Conservation (phyloP, 2,329 filamentous ascomycete species). For the Emergomyces pasteurianus region DNA sequence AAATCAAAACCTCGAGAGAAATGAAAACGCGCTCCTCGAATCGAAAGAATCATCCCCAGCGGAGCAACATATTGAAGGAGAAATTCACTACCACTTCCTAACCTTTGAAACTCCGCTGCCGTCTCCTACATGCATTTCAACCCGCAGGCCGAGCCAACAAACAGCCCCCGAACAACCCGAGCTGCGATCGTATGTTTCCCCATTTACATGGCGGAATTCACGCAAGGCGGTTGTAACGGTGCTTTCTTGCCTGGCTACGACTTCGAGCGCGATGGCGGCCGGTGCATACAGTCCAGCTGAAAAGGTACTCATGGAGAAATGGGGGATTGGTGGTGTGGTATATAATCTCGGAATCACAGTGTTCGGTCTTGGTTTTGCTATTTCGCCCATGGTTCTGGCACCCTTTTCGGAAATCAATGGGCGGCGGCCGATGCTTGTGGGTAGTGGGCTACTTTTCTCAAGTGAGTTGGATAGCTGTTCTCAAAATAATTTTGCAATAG, state of each 20-base stretch:
- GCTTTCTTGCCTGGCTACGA: constrained; percentile 64
- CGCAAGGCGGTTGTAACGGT: constrained; percentile 61
- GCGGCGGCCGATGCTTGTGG: constrained; percentile 67
- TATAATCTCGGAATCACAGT: constrained; percentile 65
- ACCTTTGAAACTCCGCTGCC: constrained; percentile 51
- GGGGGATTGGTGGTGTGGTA: constrained; percentile 52
- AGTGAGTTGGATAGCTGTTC: constrained; percentile 20
- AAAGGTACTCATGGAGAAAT: constrained; percentile 52
- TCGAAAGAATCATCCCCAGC: neutral
- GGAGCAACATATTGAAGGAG: constrained; percentile 3
- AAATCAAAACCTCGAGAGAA: neutral
- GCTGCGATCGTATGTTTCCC: constrained; percentile 54
- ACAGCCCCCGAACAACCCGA: constrained; percentile 50
- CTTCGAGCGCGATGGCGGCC: constrained; percentile 66
- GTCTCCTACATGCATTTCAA: constrained; percentile 23
- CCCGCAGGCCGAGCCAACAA: constrained; percentile 20
- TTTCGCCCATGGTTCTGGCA: constrained; percentile 78
- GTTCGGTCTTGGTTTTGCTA: constrained; percentile 68
- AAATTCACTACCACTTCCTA: constrained; percentile 47
- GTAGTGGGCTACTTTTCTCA: constrained; percentile 60
- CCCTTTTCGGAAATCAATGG: constrained; percentile 85
- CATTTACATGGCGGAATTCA: constrained; percentile 57
- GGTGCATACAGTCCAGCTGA: constrained; percentile 66
- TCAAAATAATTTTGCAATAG: neutral
- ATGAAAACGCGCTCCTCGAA: neutral